phyloP scores from a whole-genome alignment of 768 basidiomycete genomes.

The Boletellus emodensis region DNA sequence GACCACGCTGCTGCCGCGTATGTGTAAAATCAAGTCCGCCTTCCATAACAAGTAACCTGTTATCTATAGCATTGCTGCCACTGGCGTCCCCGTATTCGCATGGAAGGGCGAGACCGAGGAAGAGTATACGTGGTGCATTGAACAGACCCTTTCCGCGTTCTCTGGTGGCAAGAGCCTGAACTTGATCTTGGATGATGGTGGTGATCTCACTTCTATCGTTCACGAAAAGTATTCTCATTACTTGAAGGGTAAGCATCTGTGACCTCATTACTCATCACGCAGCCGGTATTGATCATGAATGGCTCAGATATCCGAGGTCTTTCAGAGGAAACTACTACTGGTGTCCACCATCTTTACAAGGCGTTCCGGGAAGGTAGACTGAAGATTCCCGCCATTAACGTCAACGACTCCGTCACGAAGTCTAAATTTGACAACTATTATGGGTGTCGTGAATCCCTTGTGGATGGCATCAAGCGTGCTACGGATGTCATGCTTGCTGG shows the following conservation, averaged over 20 bases:
- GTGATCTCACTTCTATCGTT: constrained; percentile 91
- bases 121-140: constrained; percentile 97
- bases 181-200: constrained; percentile 99
- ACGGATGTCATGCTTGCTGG: constrained; percentile 99
- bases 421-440: constrained; percentile 99
- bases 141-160: constrained; percentile 92
- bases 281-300: not conserved
- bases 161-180: constrained; percentile 78
- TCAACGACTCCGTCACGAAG: constrained; percentile 99
- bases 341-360: constrained; percentile 99
- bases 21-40: constrained; percentile 26
- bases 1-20: constrained; percentile 98
- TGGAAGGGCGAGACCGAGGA: constrained; percentile 99
- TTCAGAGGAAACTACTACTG: constrained; percentile 99
- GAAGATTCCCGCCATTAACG: constrained; percentile 98
- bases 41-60: constrained; percentile 1
- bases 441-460: constrained; percentile 98
- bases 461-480: constrained; percentile 99
- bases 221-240: constrained; percentile 96
- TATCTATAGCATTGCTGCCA: constrained; percentile 79
- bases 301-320: constrained; percentile 78
- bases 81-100: constrained; percentile 96
- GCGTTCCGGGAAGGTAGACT: constrained; percentile 93
- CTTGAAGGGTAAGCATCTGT: constrained; percentile 52
- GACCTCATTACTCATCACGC: not conserved